These are phyloP conservation scores for Cenococcum geophilum DNA, from an alignment of 495 filamentous ascomycete species.

Conservation along the genomic window DNA sequence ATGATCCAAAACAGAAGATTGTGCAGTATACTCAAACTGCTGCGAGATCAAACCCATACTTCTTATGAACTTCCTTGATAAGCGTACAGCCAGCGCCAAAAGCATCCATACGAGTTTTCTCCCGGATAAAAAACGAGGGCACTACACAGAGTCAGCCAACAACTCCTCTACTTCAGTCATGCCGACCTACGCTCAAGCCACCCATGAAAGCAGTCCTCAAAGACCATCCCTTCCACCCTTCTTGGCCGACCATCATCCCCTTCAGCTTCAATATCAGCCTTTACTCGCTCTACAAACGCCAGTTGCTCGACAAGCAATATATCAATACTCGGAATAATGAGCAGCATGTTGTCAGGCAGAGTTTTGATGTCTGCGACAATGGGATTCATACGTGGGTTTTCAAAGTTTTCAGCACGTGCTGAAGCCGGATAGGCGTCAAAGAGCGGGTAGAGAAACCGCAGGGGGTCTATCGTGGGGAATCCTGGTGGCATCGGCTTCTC, in stretches of 20 bases:
- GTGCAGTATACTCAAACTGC: too few species aligned
- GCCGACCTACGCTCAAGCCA: conserved; percentile 35
- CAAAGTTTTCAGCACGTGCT: conserved; percentile 12
- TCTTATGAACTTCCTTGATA: too few species aligned
- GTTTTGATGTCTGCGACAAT: conserved; percentile 25
- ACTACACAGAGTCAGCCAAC: too few species aligned
- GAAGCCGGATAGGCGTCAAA: conserved; percentile 34
- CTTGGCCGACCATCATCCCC: conserved; percentile 4
- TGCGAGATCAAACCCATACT: too few species aligned
- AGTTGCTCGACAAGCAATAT: conserved; percentile 34
- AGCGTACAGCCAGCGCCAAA: too few species aligned
- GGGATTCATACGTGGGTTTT: conserved; percentile 27
- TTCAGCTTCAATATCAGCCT: conserved; percentile 17
- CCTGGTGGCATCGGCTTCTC: conserved; percentile 34
- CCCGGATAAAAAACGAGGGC: too few species aligned
- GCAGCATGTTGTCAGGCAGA: conserved; percentile 30
- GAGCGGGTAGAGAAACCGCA: conserved; percentile 33
- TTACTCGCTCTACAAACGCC: conserved; percentile 28
- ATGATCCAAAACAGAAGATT: too few species aligned
- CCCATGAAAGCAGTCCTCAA: conserved; percentile 38
- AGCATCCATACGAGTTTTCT: too few species aligned
- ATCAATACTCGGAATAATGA: conserved; percentile 30
- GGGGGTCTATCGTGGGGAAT: conserved; percentile 33
- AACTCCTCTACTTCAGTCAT: too few species aligned
- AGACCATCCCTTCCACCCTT: conserved; percentile 26